These are phyloP conservation scores for Colletotrichum gigasporum DNA, from an alignment of 2,329 filamentous ascomycete genomes.

Conservation along the genomic window DNA sequence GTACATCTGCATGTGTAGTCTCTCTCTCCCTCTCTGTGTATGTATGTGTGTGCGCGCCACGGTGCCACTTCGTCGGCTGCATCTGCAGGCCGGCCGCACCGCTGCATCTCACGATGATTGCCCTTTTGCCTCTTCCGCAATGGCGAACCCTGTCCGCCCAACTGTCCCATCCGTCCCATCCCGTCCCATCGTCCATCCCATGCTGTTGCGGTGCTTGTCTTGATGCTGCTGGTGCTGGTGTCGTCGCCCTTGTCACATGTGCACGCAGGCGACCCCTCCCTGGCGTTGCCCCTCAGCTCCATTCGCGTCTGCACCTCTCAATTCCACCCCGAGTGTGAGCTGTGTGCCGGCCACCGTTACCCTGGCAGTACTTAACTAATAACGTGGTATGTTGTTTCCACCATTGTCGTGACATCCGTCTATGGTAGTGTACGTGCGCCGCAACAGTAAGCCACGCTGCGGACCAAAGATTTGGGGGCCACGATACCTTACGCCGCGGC, in stretches of 20 bases:
- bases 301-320: not conserved
- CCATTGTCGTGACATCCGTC: not conserved
- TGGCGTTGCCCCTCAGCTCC: not conserved
- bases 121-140: constrained; percentile 3
- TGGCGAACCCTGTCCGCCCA: not conserved
- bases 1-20: not conserved
- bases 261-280: not conserved
- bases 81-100: constrained; percentile 11
- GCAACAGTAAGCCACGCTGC: not conserved
- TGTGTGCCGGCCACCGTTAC: not conserved
- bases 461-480: not conserved
- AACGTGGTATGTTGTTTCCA: not conserved
- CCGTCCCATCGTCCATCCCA: not conserved
- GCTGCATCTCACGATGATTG: constrained; percentile 16
- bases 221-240: not conserved
- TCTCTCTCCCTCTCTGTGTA: not conserved
- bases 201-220: not conserved
- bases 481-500: not conserved
- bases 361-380: not conserved
- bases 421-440: not conserved
- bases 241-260: not conserved
- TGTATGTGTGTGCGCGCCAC: not conserved
- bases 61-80: not conserved
- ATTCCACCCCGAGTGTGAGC: not conserved
- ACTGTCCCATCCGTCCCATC: not conserved